A percentile compares a stretch with the other conserved stretches of the same genome.
These are phyloP conservation scores for Neurospora hispaniola DNA, from an alignment of 495 filamentous ascomycete species.

Conservation along the genomic window DNA sequence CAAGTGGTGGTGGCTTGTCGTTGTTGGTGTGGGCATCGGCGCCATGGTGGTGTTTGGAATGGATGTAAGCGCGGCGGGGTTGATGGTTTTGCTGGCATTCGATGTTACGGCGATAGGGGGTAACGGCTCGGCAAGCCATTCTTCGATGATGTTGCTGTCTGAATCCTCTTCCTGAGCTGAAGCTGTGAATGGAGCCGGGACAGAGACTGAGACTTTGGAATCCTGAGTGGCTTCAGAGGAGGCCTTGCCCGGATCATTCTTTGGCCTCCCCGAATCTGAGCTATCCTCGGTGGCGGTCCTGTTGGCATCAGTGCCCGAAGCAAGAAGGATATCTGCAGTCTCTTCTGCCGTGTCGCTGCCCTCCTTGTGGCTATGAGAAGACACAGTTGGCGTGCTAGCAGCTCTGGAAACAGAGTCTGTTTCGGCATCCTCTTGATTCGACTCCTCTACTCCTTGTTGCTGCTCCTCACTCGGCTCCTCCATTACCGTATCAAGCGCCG, in stretches of 20 bases:
- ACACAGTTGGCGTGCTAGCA: not conserved
- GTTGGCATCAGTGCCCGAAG: not conserved
- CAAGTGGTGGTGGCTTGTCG: not conserved
- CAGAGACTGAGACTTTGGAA: not conserved
- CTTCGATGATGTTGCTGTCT: slow-evolving; percentile 20
- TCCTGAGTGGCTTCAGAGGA: not conserved
- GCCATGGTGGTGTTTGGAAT: not conserved
- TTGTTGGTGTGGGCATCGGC: not conserved
- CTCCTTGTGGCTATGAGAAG: not conserved
- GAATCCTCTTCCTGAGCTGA: slow-evolving; percentile 8
- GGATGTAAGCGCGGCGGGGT: not conserved
- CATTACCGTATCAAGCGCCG: not conserved
- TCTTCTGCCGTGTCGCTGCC: not conserved
- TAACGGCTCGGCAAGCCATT: slow-evolving; percentile 21
- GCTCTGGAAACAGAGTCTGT: not conserved
- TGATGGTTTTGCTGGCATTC: not conserved
- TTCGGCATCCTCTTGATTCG: not conserved
- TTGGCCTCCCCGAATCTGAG: not conserved
- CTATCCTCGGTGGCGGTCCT: not conserved
- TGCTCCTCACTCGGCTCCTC: not conserved
- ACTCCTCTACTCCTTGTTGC: not conserved
- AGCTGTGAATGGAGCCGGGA: not conserved
- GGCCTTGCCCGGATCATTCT: not conserved
- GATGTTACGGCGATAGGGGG: not conserved
- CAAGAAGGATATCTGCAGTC: not conserved